Base-by-base conservation (phyloP, 108 stramenopile species). In the Aurantiochytrium sp. region DNA sequence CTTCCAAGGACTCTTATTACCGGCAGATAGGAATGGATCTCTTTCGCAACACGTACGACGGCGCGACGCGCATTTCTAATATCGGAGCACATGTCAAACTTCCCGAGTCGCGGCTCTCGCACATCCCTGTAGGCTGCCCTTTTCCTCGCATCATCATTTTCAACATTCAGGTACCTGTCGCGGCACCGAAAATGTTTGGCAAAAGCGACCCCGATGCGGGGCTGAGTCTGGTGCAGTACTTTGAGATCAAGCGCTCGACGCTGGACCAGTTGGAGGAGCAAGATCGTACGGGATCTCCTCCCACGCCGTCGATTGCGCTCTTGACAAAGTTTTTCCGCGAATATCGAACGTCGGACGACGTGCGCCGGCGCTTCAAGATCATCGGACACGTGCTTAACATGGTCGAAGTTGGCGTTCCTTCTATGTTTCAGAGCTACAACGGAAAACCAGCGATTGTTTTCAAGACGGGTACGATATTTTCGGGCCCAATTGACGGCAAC, bases 371-470 rank as follows among this genome's bases (percentile, higher is more conserved):
- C 51, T 90, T 87, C 53, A 76, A 91, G 89, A 87, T 91, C 5
- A 58, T 91, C 4, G 58, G 43, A 14, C 21, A 45, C 2, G 42
- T 88, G 44, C 72, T 35, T 4, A 91, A 91, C 55, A 69, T 90
- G 18, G 89, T 87, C 44, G 88, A 91, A 8, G 53, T 91, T n/a
- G 76, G 72, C 60, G 45, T 91, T 25, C 88, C 91, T 14, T 53
- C 59, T 23, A 44, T 89, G 49, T 76, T 89, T 14, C 44, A 72
- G 83, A 53, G 87, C 55, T 91, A 89, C 87, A 91, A 91, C 51
- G 91, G 87, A 6, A 91, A 91, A n/a, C 91, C 91, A 29, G 91
- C 76, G 28, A 47, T 91, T 16, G 88, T 91, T 49, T 51, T 23
- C 35, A 64, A 89, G 44, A 91, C 91, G 2, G 91, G 91, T 10